Evolutionary conservation across 2,329 filamentous ascomycete species (phyloP).

Genomic region (Arthroderma sp.): DNA sequence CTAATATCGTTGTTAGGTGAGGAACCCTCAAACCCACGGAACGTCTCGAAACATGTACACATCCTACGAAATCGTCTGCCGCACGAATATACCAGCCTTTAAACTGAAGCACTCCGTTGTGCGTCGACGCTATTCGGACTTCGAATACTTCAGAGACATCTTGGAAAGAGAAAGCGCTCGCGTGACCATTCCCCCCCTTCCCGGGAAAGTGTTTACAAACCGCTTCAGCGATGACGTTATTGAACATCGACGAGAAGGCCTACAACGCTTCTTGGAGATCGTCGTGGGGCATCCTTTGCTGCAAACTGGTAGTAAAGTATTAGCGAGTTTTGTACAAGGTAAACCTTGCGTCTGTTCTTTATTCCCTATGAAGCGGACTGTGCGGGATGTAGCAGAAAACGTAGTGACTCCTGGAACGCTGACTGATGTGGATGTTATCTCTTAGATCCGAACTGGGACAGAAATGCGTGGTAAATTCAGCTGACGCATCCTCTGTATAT

Average conservation of each 20-base stretch:
- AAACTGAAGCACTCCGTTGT: constrained; percentile 83
- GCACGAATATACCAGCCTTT: constrained; percentile 97
- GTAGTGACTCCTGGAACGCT: constrained; percentile 1
- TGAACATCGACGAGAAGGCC: constrained; percentile 76
- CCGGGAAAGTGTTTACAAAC: constrained; percentile 96
- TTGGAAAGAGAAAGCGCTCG: constrained; percentile 87
- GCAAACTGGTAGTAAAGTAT: constrained; percentile 93
- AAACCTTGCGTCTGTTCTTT: constrained; percentile 15
- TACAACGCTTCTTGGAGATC: constrained; percentile 94
- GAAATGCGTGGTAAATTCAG: constrained; percentile 58
- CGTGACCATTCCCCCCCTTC: constrained; percentile 88
- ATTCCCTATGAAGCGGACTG: background rate
- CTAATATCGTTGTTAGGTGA: constrained; percentile 48
- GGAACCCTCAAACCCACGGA: constrained; percentile 85
- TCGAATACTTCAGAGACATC: constrained; percentile 97
- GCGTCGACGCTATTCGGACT: constrained; percentile 89
- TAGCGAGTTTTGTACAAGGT: constrained; percentile 96
- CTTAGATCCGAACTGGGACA: constrained; percentile 58
- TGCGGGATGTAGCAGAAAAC: background rate
- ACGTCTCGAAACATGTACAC: constrained; percentile 96
- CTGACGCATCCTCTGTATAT: background rate
- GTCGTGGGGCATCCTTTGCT: constrained; percentile 91
- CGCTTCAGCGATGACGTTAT: constrained; percentile 97
- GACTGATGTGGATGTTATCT: constrained; percentile 4
- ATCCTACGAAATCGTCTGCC: constrained; percentile 94